Conservation (phyloP, 345 rosid genomes). For the Euphorbia tirucalli region DNA sequence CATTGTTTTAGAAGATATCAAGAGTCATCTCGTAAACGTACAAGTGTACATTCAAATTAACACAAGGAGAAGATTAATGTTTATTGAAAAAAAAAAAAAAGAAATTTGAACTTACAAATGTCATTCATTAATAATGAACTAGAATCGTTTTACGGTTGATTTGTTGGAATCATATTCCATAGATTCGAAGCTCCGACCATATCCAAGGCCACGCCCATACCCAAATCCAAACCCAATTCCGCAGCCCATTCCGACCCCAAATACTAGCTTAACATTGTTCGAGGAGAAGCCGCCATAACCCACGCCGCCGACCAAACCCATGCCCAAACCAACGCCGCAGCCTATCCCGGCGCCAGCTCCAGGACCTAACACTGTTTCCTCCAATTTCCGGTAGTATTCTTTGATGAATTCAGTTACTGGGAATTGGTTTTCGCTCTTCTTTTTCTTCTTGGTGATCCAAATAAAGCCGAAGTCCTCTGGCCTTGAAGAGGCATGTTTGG, state of each 20-base stretch:
- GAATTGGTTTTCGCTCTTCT: constrained; percentile 24
- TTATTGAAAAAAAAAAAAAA: too few species aligned
- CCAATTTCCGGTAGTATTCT: constrained; percentile 28
- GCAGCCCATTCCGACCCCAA: constrained; percentile 54
- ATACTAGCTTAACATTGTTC: constrained; percentile 38
- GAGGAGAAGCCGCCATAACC: constrained; percentile 44
- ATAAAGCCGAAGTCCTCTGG: constrained; percentile 12
- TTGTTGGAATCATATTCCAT: constrained; percentile 1
- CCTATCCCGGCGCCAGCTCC: constrained; percentile 54
- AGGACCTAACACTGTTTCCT: constrained; percentile 41
- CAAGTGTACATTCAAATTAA: too few species aligned
- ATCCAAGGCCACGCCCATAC: constrained; percentile 55
- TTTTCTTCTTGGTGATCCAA: constrained; percentile 38
- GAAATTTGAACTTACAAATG: too few species aligned
- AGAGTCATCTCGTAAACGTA: too few species aligned
- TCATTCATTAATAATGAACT: not conserved
- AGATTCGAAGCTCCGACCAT: constrained; percentile 41
- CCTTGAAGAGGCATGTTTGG: constrained; percentile 1
- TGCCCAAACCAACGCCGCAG: constrained; percentile 50
- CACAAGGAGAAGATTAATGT: too few species aligned
- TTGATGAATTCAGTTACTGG: constrained; percentile 38
- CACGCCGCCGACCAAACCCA: constrained; percentile 49
- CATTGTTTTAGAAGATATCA: too few species aligned
- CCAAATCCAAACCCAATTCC: constrained; percentile 56
- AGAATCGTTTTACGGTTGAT: constrained; percentile 8